Evolutionary conservation across 2,329 filamentous ascomycete species (phyloP).

Genomic region (Phoma herbarum): DNA sequence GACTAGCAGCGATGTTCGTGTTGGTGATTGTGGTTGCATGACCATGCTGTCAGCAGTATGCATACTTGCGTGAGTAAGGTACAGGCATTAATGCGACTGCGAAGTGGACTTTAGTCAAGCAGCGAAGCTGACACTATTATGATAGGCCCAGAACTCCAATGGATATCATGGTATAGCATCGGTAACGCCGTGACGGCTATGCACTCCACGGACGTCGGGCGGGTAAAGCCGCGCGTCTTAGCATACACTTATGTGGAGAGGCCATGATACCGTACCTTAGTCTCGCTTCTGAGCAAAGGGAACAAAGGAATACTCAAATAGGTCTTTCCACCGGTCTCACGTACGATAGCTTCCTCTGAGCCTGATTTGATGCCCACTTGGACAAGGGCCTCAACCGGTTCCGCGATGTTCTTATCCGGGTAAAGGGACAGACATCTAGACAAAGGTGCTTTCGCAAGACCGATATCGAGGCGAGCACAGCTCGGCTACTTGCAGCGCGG

Average conservation of each 20-base stretch:
- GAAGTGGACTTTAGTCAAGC: not conserved
- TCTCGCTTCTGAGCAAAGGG: not conserved
- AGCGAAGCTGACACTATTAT: not conserved
- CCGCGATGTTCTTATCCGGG: conserved; percentile 8
- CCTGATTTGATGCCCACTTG: not conserved
- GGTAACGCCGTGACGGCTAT: not conserved
- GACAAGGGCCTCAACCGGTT: not conserved
- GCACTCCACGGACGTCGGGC: not conserved
- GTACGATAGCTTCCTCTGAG: not conserved
- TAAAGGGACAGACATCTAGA: not conserved
- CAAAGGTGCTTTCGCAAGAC: not conserved
- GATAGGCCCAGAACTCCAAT: not conserved
- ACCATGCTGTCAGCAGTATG: not conserved
- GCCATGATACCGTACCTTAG: not conserved
- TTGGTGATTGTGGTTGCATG: not conserved
- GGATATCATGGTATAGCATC: not conserved
- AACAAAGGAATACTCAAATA: not conserved
- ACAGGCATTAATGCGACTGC: not conserved
- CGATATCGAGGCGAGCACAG: not conserved
- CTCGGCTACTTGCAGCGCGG: not conserved
- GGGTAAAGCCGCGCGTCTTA: not conserved
- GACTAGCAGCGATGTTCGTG: not conserved
- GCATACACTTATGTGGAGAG: not conserved
- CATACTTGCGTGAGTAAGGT: not conserved
- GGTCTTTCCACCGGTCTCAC: not conserved